phyloP scores from a whole-genome alignment of 495 filamentous ascomycete genomes.

The Penicillium flavigenum region DNA sequence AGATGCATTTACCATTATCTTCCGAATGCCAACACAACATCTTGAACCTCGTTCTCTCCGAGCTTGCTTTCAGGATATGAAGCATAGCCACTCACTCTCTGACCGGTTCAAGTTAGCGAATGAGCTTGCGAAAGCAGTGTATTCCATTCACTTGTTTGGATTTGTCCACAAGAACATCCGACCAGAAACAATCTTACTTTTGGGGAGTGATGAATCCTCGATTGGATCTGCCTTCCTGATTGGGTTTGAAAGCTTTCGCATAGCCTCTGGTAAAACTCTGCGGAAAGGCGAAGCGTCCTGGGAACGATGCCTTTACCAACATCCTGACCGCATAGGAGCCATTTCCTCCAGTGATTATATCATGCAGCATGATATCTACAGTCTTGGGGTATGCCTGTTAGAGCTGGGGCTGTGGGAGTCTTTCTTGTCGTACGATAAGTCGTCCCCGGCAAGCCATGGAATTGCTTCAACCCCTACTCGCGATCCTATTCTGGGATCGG shows the following conservation, averaged over 20 bases:
- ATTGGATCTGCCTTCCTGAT: conserved; percentile 35
- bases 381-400: conserved; percentile 58
- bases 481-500: conserved; percentile 9
- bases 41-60: conserved; percentile 28
- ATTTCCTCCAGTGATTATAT: conserved; percentile 36
- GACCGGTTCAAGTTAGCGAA: conserved; percentile 31
- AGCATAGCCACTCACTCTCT: conserved; percentile 15
- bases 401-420: conserved; percentile 61
- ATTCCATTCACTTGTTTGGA: conserved; percentile 38
- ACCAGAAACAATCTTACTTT: conserved; percentile 42
- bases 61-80: conserved; percentile 9
- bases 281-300: conserved; percentile 40
- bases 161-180: conserved; percentile 52
- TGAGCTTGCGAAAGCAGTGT: conserved; percentile 36
- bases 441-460: not conserved
- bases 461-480: not conserved
- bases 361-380: conserved; percentile 68
- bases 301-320: conserved; percentile 56
- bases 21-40: conserved; percentile 11
- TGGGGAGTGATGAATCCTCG: conserved; percentile 16
- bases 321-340: conserved; percentile 52
- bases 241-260: conserved; percentile 47
- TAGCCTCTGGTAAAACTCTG: conserved; percentile 38
- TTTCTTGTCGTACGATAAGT: conserved; percentile 27
- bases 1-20: conserved; percentile 21